Conservation (phyloP, 495 filamentous ascomycete genomes). For the Schizothecium vesticola region DNA sequence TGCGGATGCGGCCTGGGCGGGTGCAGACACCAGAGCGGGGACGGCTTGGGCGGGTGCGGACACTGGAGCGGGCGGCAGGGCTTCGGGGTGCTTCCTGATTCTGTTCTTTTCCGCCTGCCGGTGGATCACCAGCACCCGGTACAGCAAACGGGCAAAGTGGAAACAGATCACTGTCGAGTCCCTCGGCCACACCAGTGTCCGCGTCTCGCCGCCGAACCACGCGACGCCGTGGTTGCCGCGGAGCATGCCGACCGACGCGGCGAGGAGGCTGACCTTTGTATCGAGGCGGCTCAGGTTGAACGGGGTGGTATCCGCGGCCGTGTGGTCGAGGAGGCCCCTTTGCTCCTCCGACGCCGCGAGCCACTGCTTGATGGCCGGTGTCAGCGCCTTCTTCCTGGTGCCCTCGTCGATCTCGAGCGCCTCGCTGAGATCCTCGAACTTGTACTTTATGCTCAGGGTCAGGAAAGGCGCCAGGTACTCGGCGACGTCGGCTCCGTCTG, state of each 20-base stretch:
- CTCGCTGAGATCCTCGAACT: neutral
- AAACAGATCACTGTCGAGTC: neutral
- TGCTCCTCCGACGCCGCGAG: neutral
- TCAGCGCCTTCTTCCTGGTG: neutral
- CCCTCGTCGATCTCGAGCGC: neutral
- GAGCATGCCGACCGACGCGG: neutral
- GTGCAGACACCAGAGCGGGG: too few species aligned
- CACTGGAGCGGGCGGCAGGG: neutral
- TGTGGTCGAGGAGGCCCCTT: neutral
- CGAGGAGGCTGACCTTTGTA: neutral
- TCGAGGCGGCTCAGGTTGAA: neutral
- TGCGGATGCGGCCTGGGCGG: too few species aligned
- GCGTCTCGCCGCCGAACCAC: neutral
- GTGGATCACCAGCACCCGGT: neutral
- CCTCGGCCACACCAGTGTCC: neutral
- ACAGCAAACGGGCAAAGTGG: neutral
- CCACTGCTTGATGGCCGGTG: neutral
- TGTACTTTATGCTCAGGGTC: neutral
- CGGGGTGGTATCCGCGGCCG: neutral
- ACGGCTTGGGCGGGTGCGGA: neutral
- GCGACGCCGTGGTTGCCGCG: neutral
- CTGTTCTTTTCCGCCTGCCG: neutral
- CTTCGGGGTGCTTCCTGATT: neutral
- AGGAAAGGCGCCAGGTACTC: neutral
- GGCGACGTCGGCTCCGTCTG: neutral